Base-by-base conservation (phyloP, 148 eudicot species). In the Euryodendron excelsum region DNA sequence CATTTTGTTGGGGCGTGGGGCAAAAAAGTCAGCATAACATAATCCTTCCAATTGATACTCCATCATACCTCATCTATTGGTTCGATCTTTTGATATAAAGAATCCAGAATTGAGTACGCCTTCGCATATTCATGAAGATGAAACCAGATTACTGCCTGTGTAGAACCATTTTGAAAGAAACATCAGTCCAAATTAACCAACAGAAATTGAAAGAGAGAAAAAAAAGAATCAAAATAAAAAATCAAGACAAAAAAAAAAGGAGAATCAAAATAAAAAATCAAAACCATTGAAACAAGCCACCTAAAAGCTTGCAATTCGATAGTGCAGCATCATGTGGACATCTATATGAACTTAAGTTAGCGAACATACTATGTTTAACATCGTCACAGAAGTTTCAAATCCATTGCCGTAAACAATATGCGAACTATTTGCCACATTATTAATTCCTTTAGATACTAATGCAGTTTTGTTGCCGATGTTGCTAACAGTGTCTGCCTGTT, bases 31-130 rank as follows among this genome's bases (percentile, higher is more conserved):
- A n/a, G 28, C 48, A 11, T 75, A 37, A 25, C 21, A 77, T n/a
- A 34, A 39, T 39, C n/a, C 4, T 71, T 5, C 12, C 27, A 30
- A 30, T 3, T 20, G 21, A 71, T 8, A 36, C 9, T 13, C 18
- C 13, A 74, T 11, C 72, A 41, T 84, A 95, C 98, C 97, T 95
- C 96, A 75, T 91, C 92, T 77, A 91, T 88, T n/a, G 94, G 96
- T 82, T 83, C 94, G 79, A 95, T 89, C 80, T 89, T 91, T 80
- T 89, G 94, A 91, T 85, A 93, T 68, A 95, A 78, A 45, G 90
- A 75, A 30, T 89, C 93, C 88, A 95, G 83, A 79, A 90, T 81
- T 31, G 94, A 88, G 61, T 82, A 86, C 47, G 97, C 89, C 72
- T 86, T 91, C 13, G 88, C 61, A 88, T 93, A 89, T 69, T 95